Conservation (phyloP, 192 early-diverging fungal species). For the Entomortierella chlamydospora region DNA sequence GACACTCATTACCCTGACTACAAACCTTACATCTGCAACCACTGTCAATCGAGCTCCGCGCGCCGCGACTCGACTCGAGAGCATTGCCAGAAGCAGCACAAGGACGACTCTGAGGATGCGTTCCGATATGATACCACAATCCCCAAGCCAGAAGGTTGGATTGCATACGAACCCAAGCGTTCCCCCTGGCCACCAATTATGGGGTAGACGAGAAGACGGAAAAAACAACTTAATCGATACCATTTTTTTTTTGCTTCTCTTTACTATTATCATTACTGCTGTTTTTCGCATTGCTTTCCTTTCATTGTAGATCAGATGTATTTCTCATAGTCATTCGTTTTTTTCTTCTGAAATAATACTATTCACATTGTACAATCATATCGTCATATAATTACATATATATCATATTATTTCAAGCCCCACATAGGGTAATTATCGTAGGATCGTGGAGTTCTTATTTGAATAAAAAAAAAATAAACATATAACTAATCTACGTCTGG, state of each 20-base stretch:
- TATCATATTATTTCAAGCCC: neutral
- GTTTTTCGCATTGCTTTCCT: neutral
- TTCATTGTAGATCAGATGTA: constrained; percentile 26
- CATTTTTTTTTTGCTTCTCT: constrained; percentile 5
- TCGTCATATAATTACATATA: neutral
- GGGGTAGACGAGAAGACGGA: constrained; percentile 25
- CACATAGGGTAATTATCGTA: neutral
- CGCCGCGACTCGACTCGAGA: constrained; percentile 47
- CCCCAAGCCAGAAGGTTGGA: constrained; percentile 52
- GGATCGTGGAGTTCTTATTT: no score
- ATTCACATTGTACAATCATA: constrained; percentile 21
- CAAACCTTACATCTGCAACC: constrained; percentile 54
- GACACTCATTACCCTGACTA: constrained; percentile 53
- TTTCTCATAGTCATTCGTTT: neutral
- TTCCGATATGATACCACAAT: constrained; percentile 41
- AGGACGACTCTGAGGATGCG: constrained; percentile 48
- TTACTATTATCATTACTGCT: neutral
- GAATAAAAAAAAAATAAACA: no score
- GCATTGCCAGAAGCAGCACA: constrained; percentile 51
- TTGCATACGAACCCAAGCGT: constrained; percentile 51
- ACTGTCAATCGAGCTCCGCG: constrained; percentile 43
- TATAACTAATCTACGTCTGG: no score
- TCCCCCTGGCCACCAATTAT: constrained; percentile 51
- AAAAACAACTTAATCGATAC: no score
- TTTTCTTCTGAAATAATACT: neutral